Base-by-base conservation (phyloP, 306 rosid species). In the Citrullus amarus region DNA sequence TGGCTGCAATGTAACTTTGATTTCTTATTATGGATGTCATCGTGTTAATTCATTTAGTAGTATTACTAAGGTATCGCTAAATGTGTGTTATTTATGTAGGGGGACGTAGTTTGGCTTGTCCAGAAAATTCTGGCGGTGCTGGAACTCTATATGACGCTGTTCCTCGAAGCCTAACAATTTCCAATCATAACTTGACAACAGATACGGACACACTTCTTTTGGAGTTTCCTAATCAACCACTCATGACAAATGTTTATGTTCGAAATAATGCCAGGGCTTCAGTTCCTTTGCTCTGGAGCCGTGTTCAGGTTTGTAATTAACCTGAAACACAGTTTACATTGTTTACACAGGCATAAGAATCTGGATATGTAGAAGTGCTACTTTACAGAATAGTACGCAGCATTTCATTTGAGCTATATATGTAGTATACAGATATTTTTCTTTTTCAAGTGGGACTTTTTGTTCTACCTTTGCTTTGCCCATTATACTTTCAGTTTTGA, bases 211-310 rank as follows among this genome's bases (percentile, higher is more conserved):
- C 99, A 6, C 99, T 96, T 82, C 98, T 96, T 69, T 80, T 96
- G 92, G 99, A 96, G 63, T 96, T 96, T 80, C 98, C 97, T 75
- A 83, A 92, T 86, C 98, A 85, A 80, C 99, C 99, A 74, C 98
- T 96, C 69, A 90, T 91, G 99, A 91, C 97, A 58, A 96, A 96
- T 85, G 88, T 96, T 79, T 96, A 92, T 86, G 88, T 96, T 81
- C 89, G 89, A 59, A 91, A 96, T 83, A 88, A 86, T 87, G 99
- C 99, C 28, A 89, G 97, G 90, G 99, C 98, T 71, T 82, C 96
- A 8, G 98, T 96, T 80, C 99, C 99, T 68, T 85, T 96, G 89
- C 97, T 91, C 66, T 96, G 99, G 99, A 96, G 99, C 80, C 97
- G 98, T 50, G 99, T 96, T 77, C 99, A 96, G 98, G 99, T 96